Base-by-base conservation (phyloP, 2,329 filamentous ascomycete species). In the Neopestalotiopsis clavispora region DNA sequence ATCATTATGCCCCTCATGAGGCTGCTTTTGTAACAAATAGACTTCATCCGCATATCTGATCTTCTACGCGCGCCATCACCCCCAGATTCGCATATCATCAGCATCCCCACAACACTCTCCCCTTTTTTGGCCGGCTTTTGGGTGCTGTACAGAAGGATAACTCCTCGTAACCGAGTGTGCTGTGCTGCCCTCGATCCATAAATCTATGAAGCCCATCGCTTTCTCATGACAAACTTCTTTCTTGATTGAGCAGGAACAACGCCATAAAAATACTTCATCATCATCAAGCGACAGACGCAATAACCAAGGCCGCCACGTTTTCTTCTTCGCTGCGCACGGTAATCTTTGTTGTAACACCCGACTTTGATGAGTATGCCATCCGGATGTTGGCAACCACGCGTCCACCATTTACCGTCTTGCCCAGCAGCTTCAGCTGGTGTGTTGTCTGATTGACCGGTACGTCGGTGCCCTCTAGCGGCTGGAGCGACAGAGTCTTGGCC, bases 281-380 rank as follows among this genome's bases (percentile, higher is more conserved):
- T 72, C 68, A 81, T 87, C 89, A 97, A 79, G 93, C 91, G 79
- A 98, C 91, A 75, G 94, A 94, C 74, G 90, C 93, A 79, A 98
- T 88, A 70, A 98, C 90, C 80, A 97, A 85, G 70, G 90, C 87
- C 71, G 96, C 94, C 77, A 99, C 90, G 68, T 94, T 94, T 78
- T 96, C 94, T 82, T 99, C 96, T 81, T 99, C 96, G 80, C 92
- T 93, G 78, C 96, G 89, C 70, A 95, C 93, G 66, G 92, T 93
- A 75, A 99, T 94, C 89, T 98, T 98, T 77, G 95, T 97, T 69
- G 96, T 98, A 32, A 98, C 94, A 66, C 96, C 96, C 64, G 91
- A 92, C 87, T 97, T 97, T 76, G 92, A 90, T 71, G 94, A 97
- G 83, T 90, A 98, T 1, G 95, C 96, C 95, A 99, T 97, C 81